These are phyloP conservation scores for Aspergillus puulaauensis DNA, from an alignment of 2,329 filamentous ascomycete genomes.

Conservation along the genomic window DNA sequence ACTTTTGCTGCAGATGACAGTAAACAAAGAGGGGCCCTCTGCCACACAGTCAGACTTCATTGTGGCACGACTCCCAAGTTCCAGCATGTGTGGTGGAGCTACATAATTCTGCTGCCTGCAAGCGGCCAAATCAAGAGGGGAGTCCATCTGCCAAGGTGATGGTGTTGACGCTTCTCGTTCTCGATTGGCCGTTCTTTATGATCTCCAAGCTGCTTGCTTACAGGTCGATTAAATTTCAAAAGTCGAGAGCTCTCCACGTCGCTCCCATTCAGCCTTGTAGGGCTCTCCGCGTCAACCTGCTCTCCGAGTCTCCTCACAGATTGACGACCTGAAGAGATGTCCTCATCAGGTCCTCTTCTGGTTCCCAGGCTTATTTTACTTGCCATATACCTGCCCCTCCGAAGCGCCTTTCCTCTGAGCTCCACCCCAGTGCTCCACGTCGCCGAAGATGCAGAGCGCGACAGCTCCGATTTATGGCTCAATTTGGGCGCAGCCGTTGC, in stretches of 20 bases:
- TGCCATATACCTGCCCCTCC: neutral
- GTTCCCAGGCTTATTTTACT: neutral
- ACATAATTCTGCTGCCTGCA: conserved; percentile 2
- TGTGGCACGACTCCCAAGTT: neutral
- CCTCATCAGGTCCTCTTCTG: neutral
- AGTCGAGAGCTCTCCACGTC: too few species aligned
- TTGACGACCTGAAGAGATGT: neutral
- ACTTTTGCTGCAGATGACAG: neutral
- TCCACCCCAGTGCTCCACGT: neutral
- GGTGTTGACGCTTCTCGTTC: neutral
- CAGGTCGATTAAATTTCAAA: too few species aligned
- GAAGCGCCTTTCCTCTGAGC: neutral
- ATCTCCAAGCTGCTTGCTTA: too few species aligned
- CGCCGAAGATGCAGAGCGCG: neutral
- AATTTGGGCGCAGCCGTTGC: neutral
- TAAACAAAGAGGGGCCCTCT: neutral
- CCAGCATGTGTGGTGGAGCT: neutral
- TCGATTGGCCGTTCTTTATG: neutral
- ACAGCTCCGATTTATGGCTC: neutral
- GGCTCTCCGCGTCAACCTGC: neutral
- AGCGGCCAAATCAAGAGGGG: neutral
- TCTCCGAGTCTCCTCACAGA: neutral
- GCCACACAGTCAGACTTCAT: neutral
- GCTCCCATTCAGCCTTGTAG: conserved; percentile 1
- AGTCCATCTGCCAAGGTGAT: neutral